Base-by-base conservation (phyloP, 148 eudicot species). In the Rhododendron griersonianum region DNA sequence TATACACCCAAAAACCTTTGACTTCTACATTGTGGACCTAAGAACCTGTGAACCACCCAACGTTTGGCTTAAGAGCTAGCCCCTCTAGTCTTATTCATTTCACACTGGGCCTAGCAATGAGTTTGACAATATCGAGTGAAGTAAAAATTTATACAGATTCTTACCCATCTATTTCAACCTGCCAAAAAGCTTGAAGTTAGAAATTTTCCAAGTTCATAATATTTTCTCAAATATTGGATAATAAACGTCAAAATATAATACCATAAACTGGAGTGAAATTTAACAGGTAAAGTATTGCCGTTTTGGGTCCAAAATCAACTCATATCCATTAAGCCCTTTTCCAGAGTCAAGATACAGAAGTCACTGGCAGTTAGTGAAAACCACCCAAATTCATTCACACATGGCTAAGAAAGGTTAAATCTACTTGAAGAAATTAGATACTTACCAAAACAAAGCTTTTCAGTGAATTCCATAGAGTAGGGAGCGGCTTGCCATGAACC, bases 391-490 rank as follows among this genome's bases (percentile, higher is more conserved):
- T 47, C 2, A 47, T 28, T 67, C 75, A 10, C 75, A 45, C 51
- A 79, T 23, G 33, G 50, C 51, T 13, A 28, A 45, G 2, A 79
- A 41, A 33, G 30, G 7, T 45, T 23, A 8, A 48, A 21, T 69
- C 71, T 37, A 83, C 67, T 79, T 10, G 2, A 33, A 53, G 35
- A 63, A 67, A 78, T 25, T 9, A 33, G 11, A 61, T 16, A 85
- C 96, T 91, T 91, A 94, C 99, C n/a, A 86, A 89, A 50, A 91
- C 13, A 85, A 92, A 81, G 91, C 92, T 90, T 87, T 92, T 94
- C 4, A 95, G 65, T 84, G 96, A 91, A 83, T 96, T 96, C 98
- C 98, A 96, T 7, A 96, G 93, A 50, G 99, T 93, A 0, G 99
- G 98, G 41, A 96, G 95, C 23, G 99, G 97, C 91, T 94, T 96